Evolutionary conservation across 192 early-diverging fungal genomes (phyloP).

Genomic region (Podila epigama): DNA sequence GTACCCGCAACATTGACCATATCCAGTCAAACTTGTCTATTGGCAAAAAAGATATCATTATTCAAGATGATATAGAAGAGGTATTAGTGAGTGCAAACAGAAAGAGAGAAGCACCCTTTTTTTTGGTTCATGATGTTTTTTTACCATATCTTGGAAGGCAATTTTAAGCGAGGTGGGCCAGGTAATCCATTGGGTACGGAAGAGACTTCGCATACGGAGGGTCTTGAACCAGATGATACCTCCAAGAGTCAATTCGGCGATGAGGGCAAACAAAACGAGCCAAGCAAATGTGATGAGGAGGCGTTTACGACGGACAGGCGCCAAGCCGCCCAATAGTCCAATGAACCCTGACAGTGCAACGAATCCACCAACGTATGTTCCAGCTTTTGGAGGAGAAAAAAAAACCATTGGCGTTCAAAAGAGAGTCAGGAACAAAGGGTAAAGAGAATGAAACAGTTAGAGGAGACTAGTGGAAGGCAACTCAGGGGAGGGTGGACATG

Average conservation of each 20-base stretch:
- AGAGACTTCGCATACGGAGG: conserved; percentile 36
- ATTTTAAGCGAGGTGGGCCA: conserved; percentile 28
- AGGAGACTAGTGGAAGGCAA: background rate
- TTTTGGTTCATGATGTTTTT: background rate
- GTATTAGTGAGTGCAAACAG: background rate
- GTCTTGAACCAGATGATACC: conserved; percentile 54
- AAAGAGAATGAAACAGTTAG: too few relatives aligned
- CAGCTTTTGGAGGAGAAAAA: conserved; percentile 3
- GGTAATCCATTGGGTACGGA: conserved; percentile 22
- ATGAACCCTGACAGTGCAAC: conserved; percentile 18
- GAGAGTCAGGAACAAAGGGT: too few relatives aligned
- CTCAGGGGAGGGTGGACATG: background rate
- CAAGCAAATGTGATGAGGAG: conserved; percentile 30
- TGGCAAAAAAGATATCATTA: too few relatives aligned
- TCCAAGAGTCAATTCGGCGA: conserved; percentile 37
- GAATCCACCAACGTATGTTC: conserved; percentile 30
- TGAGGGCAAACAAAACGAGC: conserved; percentile 26
- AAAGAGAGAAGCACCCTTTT: background rate
- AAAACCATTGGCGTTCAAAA: background rate
- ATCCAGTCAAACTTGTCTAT: conserved; percentile 29
- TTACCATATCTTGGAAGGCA: conserved; percentile 51
- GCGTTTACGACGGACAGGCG: conserved; percentile 29
- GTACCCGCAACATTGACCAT: conserved; percentile 51
- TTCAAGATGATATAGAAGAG: background rate
- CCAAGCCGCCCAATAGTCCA: conserved; percentile 24